Conservation (phyloP, 2,329 filamentous ascomycete species). For the Camillea tinctor region DNA sequence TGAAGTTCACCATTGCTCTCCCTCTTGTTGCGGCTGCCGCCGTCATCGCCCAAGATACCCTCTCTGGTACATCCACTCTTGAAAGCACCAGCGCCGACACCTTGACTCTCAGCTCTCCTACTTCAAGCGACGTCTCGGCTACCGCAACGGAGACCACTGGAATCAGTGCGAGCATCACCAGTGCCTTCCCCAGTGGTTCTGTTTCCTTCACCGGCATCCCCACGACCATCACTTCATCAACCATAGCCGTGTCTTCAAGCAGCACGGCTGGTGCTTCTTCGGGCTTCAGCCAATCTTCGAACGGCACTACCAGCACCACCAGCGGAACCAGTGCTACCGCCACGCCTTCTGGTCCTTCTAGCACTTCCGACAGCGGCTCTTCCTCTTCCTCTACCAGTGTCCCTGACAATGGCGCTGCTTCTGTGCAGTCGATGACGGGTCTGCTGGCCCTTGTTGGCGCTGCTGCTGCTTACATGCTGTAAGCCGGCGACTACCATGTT, state of each 20-base stretch:
- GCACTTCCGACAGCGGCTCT: constrained; percentile 5
- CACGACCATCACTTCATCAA: constrained; percentile 12
- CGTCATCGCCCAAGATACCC: constrained; percentile 19
- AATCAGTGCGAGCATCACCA: background rate
- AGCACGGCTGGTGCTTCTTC: constrained; percentile 9
- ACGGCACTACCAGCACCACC: constrained; percentile 14
- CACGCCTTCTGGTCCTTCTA: constrained; percentile 21
- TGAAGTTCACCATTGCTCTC: constrained; percentile 20
- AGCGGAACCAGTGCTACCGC: constrained; percentile 16
- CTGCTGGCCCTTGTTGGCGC: constrained; percentile 19
- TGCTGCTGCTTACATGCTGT: constrained; percentile 19
- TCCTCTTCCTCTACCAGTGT: constrained; percentile 12
- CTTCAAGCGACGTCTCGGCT: constrained; percentile 6
- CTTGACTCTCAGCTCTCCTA: constrained; percentile 11
- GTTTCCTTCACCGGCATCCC: constrained; percentile 10
- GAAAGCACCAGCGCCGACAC: constrained; percentile 13
- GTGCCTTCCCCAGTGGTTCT: constrained; percentile 1
- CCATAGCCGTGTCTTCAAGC: constrained; percentile 2
- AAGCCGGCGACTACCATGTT: background rate
- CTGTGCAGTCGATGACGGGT: constrained; percentile 15
- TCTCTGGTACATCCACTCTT: constrained; percentile 13
- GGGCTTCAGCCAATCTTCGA: constrained; percentile 18
- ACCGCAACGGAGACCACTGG: background rate
- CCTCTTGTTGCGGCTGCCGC: constrained; percentile 15
- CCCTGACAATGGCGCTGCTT: constrained; percentile 12